These are phyloP conservation scores for Miamiensis avidus DNA, from an alignment of 169 alveolate species.

Conservation along the genomic window DNA sequence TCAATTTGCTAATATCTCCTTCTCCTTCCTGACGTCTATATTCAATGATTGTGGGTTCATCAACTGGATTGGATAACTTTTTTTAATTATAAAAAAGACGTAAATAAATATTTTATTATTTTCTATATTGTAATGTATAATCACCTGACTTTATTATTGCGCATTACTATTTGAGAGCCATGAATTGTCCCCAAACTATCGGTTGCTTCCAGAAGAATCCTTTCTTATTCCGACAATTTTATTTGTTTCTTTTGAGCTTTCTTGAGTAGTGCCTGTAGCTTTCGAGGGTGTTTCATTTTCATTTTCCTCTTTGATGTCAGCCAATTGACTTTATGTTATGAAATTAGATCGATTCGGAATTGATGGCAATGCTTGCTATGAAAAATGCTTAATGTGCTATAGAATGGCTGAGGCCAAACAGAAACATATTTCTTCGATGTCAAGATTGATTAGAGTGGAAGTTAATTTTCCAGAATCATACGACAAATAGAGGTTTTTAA, in stretches of 20 bases:
- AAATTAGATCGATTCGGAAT: neutral
- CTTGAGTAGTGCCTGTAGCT: neutral
- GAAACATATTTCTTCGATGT: constrained; percentile 65
- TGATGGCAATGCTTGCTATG: no score
- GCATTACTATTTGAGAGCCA: no score
- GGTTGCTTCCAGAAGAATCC: no score
- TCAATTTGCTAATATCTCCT: neutral
- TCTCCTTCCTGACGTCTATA: neutral
- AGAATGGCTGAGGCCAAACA: constrained; percentile 59
- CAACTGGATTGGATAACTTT: neutral
- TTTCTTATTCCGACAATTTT: neutral
- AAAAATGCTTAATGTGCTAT: constrained; percentile 45
- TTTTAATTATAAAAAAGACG: neutral
- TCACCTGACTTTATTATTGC: neutral
- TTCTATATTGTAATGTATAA: neutral
- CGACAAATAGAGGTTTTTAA: constrained; percentile 47
- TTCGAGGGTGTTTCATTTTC: neutral
- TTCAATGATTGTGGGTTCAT: neutral
- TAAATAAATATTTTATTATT: no score
- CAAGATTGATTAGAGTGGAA: constrained; percentile 57
- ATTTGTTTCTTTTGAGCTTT: no score
- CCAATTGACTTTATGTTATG: neutral
- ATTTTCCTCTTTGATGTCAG: neutral
- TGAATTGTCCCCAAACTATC: no score
- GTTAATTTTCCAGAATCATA: constrained; percentile 59